These are phyloP conservation scores for Globisporangium lucens DNA, from an alignment of 352 stramenopile species.

Conservation along the genomic window DNA sequence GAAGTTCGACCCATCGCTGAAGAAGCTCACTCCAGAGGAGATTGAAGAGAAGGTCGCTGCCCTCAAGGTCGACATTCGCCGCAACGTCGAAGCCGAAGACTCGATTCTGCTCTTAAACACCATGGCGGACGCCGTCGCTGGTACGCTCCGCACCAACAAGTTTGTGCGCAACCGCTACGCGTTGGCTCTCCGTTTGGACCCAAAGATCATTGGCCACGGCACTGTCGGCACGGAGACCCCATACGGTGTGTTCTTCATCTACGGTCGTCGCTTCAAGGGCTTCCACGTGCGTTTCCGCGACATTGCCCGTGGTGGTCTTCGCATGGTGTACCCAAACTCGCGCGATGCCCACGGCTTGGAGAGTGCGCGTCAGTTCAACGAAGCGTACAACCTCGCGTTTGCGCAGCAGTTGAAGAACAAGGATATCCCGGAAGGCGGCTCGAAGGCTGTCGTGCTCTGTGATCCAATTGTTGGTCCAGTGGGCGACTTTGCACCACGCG, in stretches of 20 bases:
- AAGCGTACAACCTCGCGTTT: conserved; percentile 83
- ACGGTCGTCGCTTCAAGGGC: conserved; percentile 94
- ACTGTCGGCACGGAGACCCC: conserved; percentile 87
- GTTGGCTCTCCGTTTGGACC: conserved; percentile 74
- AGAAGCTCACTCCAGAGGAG: conserved; percentile 39
- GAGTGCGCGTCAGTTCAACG: conserved; percentile 77
- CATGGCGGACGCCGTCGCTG: conserved; percentile 74
- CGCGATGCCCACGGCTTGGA: conserved; percentile 57
- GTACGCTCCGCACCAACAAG: conserved; percentile 81
- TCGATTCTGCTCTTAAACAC: conserved; percentile 71
- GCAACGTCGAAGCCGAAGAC: conserved; percentile 72
- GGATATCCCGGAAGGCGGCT: conserved; percentile 82
- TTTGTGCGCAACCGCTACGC: conserved; percentile 81
- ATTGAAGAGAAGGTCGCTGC: conserved; percentile 43
- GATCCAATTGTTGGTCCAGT: conserved; percentile 70
- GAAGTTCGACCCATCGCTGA: conserved; percentile 65
- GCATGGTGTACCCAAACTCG: conserved; percentile 73
- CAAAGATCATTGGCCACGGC: conserved; percentile 76
- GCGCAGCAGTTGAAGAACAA: conserved; percentile 89
- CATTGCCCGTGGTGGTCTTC: conserved; percentile 74
- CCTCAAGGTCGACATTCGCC: conserved; percentile 71
- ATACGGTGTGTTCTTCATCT: conserved; percentile 96
- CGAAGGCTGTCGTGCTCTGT: conserved; percentile 80
- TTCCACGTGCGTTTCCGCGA: conserved; percentile 86
- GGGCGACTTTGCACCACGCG: conserved; percentile 70